Base-by-base conservation (phyloP, 2,329 filamentous ascomycete species). In the Aplosporella prunicola region DNA sequence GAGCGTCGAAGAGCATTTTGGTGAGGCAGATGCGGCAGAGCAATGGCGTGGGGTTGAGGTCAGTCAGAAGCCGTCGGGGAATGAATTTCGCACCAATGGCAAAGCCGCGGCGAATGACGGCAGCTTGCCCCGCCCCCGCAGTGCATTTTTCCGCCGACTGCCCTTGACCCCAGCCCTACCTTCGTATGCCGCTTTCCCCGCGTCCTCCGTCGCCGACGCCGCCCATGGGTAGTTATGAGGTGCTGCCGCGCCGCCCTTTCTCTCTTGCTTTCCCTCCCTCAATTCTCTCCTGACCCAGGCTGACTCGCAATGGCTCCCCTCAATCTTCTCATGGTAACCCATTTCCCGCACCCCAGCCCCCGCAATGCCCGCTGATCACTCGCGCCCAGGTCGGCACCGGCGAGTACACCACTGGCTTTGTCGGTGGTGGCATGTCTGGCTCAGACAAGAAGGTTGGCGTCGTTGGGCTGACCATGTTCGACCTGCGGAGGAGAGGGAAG, bases 371-470 rank as follows among this genome's bases (percentile, higher is more conserved):
- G 13, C 30, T 14, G 20, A 29, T 13, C 16, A 35, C n/a, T 16
- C 9, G 17, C 13, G n/a, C 10, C 6, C 34, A 61, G 82, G 76
- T 94, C 42, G 88, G 88, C 47, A 94, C 88, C 9, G 89, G 88
- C 53, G 88, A 95, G 72, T 95, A 95, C 71, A 95, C 89, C 51
- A 95, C 89, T 28, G 88, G 88, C 41, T 95, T 91, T 51, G 87
- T 94, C 40, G 86, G 84, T 41, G 80, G 78, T 43, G 82, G 80
- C 42, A 81, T 79, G 35, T 93, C 86, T 4, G 80, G 75, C 9
- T 93, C 86, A 33, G 89, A 95, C 71, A 95, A 95, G 69, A 95
- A 95, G 63, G 82, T 95, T 33, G 88, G 89, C 41, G 89, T 95
- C 8, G 88, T 95, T 13, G 88, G 84, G 26, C 67, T 95, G 57